Evolutionary conservation across 148 eudicot species (phyloP), one percentile per base, ranked within the genome.

Genomic region (Camellia lanceoleosa): DNA sequence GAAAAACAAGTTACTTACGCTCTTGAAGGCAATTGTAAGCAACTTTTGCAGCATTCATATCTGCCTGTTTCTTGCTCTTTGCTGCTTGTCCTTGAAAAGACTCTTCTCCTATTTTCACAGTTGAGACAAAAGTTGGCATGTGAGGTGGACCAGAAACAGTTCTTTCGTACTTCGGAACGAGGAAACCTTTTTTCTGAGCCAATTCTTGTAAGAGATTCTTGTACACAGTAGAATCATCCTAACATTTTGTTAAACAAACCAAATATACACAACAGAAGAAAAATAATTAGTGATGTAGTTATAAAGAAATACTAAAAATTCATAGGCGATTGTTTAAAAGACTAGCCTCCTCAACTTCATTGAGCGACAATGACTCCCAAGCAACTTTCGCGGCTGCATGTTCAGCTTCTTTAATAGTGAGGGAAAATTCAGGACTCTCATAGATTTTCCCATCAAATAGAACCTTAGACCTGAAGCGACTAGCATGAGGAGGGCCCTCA

Each of bases 311-410:
- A 46, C 16, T 55, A 5, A 64, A 47, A 54, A 54, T 16, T 9
- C 15, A 55, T 4, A 55, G 30, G 23, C 75, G 23, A 46, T 43
- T 62, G 49, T 8, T 30, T 47, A 46, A 70, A 64, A 72, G 61
- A 79, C 91, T 83, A 56, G 84, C 98, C 94, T 92, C 90, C 73
- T 86, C 85, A 74, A 81, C 76, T 20, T 78, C 90, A 75, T 80
- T 75, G 51, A 83, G 79, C 3, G 86, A 85, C 69, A 92, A 68
- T 0, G 90, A 83, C 60, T 77, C 83, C 79, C 89, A 80, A 44
- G 97, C 97, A 74, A 81, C 80, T 90, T 90, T 90, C 43, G 98
- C 97, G 66, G 94, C 97, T 68, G 92, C 91, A 81, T 89, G 90
- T 81, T 95, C 97, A 68, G 97, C 94, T 71, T 91, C 94, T 86